A percentile compares a stretch with the other conserved stretches of the same genome.
These are phyloP conservation scores for Fusarium nelsonii DNA, from an alignment of 2,329 filamentous ascomycete genomes.

Conservation along the genomic window DNA sequence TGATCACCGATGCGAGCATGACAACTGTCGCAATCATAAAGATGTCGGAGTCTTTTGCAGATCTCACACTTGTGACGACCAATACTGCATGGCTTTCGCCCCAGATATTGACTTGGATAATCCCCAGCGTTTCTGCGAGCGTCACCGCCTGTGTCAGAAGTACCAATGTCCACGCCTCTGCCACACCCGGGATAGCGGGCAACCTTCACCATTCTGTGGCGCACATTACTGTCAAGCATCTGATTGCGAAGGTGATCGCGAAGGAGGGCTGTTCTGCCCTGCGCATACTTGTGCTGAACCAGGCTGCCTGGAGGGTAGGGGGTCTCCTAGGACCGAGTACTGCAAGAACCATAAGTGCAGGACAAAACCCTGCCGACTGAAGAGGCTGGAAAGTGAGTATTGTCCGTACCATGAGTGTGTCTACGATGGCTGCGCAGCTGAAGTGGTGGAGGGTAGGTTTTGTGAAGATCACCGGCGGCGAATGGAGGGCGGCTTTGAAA, in stretches of 20 bases:
- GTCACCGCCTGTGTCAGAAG: conserved; percentile 47
- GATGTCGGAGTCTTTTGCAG: conserved; percentile 41
- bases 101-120: conserved; percentile 32
- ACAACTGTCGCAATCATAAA: conserved; percentile 39
- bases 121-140: conserved; percentile 47
- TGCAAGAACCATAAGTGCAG: conserved; percentile 49
- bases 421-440: conserved; percentile 43
- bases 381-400: conserved; percentile 35
- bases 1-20: conserved; percentile 48
- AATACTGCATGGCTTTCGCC: conserved; percentile 44
- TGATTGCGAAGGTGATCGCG: conserved; percentile 46
- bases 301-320: conserved; percentile 42
- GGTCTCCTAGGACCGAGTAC: conserved; percentile 14
- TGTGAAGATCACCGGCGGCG: conserved; percentile 43
- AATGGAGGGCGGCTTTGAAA: conserved; percentile 13
- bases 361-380: conserved; percentile 40
- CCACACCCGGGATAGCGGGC: conserved; percentile 46
- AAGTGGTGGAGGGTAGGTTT: conserved; percentile 38
- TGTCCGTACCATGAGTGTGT: conserved; percentile 49
- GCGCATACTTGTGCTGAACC: conserved; percentile 47
- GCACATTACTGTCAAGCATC: conserved; percentile 48
- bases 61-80: conserved; percentile 48
- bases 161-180: conserved; percentile 45
- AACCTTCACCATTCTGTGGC: conserved; percentile 46
- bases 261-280: conserved; percentile 40